phyloP scores from a whole-genome alignment of 164 flowering plant species.

The Vitis cinerea region DNA sequence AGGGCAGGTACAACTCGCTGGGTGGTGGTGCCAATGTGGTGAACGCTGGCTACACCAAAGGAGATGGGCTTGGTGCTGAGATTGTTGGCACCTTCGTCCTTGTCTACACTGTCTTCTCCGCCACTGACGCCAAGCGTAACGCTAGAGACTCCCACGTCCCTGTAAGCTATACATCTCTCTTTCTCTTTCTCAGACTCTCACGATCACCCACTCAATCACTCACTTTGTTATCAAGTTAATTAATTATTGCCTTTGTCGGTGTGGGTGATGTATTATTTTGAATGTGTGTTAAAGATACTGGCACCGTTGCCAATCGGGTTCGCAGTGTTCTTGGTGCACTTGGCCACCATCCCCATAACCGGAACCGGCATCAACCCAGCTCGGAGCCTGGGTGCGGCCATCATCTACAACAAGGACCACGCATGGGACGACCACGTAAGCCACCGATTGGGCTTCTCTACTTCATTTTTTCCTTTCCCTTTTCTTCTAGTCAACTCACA shows the following conservation, averaged over 20 bases:
- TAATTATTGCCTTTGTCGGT: too few relatives aligned
- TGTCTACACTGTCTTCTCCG: slow-evolving; percentile 89
- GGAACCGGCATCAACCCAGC: slow-evolving; percentile 94
- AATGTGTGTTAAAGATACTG: slow-evolving; percentile 49
- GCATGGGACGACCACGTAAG: slow-evolving; percentile 83
- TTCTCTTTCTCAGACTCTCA: neutral
- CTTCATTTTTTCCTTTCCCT: neutral
- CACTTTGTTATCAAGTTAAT: neutral
- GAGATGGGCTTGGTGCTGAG: slow-evolving; percentile 83
- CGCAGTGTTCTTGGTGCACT: slow-evolving; percentile 79
- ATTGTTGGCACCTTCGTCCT: slow-evolving; percentile 88
- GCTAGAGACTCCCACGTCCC: slow-evolving; percentile 95
- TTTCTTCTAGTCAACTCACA: neutral
- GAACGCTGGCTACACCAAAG: slow-evolving; percentile 67
- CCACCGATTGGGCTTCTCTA: neutral
- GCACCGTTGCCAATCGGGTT: slow-evolving; percentile 86
- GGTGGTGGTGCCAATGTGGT: slow-evolving; percentile 79
- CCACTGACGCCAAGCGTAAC: slow-evolving; percentile 84
- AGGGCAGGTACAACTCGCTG: slow-evolving; percentile 14
- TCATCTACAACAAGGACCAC: slow-evolving; percentile 62
- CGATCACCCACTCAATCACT: neutral
- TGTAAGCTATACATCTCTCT: slow-evolving; percentile 32
- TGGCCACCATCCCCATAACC: slow-evolving; percentile 85
- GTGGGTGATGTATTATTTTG: neutral
- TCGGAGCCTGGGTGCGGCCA: slow-evolving; percentile 82